These are phyloP conservation scores for Populus pruinosa DNA, from an alignment of 345 rosid species.

Conservation along the genomic window DNA sequence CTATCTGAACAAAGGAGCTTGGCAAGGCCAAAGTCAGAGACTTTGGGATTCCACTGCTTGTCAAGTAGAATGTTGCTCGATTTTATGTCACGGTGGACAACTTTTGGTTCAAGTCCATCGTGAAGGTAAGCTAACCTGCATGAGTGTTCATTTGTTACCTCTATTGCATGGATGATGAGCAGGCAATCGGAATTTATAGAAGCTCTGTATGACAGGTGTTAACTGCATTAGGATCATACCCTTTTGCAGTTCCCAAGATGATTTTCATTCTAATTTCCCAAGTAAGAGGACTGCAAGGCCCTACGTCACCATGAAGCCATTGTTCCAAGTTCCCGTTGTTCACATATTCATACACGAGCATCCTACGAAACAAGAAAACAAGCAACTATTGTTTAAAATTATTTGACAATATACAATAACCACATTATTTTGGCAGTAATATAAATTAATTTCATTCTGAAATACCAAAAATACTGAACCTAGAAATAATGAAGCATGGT, in stretches of 20 bases:
- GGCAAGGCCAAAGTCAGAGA: conserved; percentile 95
- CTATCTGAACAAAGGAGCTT: conserved; percentile 70
- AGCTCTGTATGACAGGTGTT: background rate
- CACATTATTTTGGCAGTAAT: background rate
- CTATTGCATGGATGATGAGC: background rate
- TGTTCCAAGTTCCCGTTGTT: conserved; percentile 53
- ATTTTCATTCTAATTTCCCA: conserved; percentile 35
- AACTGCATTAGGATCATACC: conserved; percentile 36
- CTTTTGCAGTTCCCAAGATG: conserved; percentile 68
- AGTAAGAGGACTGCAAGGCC: conserved; percentile 28
- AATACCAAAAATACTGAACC: background rate
- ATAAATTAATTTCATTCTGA: background rate
- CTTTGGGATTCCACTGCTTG: conserved; percentile 88
- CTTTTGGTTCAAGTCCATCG: conserved; percentile 95
- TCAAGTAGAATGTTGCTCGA: conserved; percentile 86
- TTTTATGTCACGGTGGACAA: conserved; percentile 87
- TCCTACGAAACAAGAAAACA: conserved; percentile 37
- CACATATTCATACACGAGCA: conserved; percentile 86
- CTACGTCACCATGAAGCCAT: conserved; percentile 35
- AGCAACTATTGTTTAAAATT: background rate
- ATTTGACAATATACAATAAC: background rate
- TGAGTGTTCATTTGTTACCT: background rate
- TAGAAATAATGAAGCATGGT: background rate
- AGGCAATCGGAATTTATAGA: background rate
- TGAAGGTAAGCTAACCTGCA: conserved; percentile 79